A percentile compares a stretch with the other conserved stretches of the same genome.
Evolutionary conservation across 2,329 filamentous ascomycete genomes (phyloP).

Genomic region (Aspergillus pseudotamarii): DNA sequence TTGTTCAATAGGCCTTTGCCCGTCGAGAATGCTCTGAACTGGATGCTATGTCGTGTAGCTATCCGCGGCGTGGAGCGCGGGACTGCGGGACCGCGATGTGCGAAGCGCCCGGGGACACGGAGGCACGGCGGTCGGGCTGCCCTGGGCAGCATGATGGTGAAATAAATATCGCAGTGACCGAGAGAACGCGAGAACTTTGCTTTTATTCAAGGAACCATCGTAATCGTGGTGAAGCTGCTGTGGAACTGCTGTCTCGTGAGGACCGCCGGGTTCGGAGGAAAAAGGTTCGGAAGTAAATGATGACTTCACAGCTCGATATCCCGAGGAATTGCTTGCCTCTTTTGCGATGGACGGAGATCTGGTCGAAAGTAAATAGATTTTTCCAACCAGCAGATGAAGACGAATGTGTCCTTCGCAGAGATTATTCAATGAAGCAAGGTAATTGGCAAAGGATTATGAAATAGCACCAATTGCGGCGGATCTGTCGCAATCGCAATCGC

Average conservation of each 20-base stretch:
- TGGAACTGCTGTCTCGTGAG: slow-evolving; percentile 25
- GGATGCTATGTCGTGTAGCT: slow-evolving; percentile 26
- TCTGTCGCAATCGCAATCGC: slow-evolving; percentile 27
- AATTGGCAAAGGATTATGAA: neutral
- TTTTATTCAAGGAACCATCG: slow-evolving; percentile 29
- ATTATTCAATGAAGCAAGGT: neutral
- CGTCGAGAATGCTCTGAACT: slow-evolving; percentile 35
- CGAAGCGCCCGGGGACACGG: slow-evolving; percentile 33
- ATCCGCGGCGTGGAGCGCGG: slow-evolving; percentile 26
- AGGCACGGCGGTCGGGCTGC: slow-evolving; percentile 38
- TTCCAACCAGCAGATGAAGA: neutral
- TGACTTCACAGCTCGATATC: slow-evolving; percentile 7
- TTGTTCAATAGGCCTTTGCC: slow-evolving; percentile 24
- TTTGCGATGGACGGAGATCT: neutral
- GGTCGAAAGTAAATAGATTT: neutral
- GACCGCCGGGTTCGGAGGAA: slow-evolving; percentile 41
- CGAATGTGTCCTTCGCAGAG: neutral
- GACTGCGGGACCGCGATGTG: slow-evolving; percentile 27
- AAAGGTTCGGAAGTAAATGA: slow-evolving; percentile 18
- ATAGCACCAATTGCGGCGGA: slow-evolving; percentile 7
- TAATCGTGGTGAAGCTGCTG: slow-evolving; percentile 18
- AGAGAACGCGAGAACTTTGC: neutral
- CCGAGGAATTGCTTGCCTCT: neutral
- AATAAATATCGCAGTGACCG: slow-evolving; percentile 11
- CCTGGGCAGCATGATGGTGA: slow-evolving; percentile 40